Conservation (phyloP, 768 basidiomycete species). For the Podaxis pistillaris region DNA sequence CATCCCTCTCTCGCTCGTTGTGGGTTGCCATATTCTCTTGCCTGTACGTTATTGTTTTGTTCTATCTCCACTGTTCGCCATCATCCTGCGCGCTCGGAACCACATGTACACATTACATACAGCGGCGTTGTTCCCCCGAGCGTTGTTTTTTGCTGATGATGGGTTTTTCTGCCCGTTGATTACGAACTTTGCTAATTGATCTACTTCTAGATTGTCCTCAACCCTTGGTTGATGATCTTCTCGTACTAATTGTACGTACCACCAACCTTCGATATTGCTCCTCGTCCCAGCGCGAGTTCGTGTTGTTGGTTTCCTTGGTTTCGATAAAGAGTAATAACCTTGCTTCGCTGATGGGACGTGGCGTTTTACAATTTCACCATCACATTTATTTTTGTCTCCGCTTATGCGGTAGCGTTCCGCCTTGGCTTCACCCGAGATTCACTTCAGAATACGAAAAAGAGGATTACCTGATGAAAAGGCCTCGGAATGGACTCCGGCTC, state of each 20-base stretch:
- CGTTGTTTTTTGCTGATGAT: neutral
- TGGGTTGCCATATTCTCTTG: constrained; percentile 67
- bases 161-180: neutral
- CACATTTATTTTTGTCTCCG: neutral
- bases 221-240: constrained; percentile 87
- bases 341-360: neutral
- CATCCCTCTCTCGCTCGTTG: constrained; percentile 67
- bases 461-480: neutral
- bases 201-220: constrained; percentile 60
- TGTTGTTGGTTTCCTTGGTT: neutral
- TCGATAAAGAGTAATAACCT: neutral
- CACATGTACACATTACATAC: neutral
- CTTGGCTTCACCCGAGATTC: neutral
- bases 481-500: neutral
- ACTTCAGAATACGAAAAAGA: neutral
- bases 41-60: constrained; percentile 49
- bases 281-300: neutral
- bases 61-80: neutral
- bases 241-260: constrained; percentile 40
- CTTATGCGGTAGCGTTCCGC: neutral
- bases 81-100: neutral
- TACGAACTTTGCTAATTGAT: constrained; percentile 10
- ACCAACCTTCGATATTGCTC: neutral
- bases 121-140: neutral
- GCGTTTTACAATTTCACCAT: neutral